These are phyloP conservation scores for Apiotrichum mycotoxinovorans DNA, from an alignment of 1,284 basidiomycete species.

Conservation along the genomic window DNA sequence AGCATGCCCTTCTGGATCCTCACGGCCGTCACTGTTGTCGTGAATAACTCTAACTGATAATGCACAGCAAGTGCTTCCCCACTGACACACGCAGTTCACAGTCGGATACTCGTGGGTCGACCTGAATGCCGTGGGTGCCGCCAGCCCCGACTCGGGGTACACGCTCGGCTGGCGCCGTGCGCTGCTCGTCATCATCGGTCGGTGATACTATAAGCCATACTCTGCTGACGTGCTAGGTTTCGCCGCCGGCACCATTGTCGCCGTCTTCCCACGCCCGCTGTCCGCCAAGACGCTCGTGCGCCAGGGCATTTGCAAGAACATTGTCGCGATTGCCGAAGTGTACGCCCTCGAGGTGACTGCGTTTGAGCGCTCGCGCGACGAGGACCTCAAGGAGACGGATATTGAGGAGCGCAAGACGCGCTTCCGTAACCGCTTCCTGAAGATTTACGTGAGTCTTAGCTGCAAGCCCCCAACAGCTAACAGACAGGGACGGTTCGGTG, in stretches of 20 bases:
- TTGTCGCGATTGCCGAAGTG: slow-evolving; percentile 38
- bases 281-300: slow-evolving; percentile 42
- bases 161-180: slow-evolving; percentile 57
- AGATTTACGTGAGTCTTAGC: slow-evolving; percentile 29
- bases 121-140: slow-evolving; percentile 53
- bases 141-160: slow-evolving; percentile 58
- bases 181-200: slow-evolving; percentile 48
- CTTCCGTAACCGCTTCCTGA: slow-evolving; percentile 31
- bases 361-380: slow-evolving; percentile 29
- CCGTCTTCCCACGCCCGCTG: slow-evolving; percentile 44
- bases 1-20: slow-evolving; percentile 47
- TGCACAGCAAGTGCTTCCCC: too few relatives aligned
- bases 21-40: slow-evolving; percentile 41
- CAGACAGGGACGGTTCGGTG: slow-evolving; percentile 5
- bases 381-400: slow-evolving; percentile 5
- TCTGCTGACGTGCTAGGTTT: slow-evolving; percentile 28
- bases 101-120: slow-evolving; percentile 65
- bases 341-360: slow-evolving; percentile 39
- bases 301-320: slow-evolving; percentile 37
- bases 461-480: neutral
- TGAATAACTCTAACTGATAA: too few relatives aligned
- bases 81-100: slow-evolving; percentile 39
- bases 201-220: neutral
- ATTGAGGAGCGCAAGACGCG: slow-evolving; percentile 17
- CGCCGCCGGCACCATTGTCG: slow-evolving; percentile 41